phyloP scores from a whole-genome alignment of 2,329 filamentous ascomycete species.

The Diaporthe amygdali region DNA sequence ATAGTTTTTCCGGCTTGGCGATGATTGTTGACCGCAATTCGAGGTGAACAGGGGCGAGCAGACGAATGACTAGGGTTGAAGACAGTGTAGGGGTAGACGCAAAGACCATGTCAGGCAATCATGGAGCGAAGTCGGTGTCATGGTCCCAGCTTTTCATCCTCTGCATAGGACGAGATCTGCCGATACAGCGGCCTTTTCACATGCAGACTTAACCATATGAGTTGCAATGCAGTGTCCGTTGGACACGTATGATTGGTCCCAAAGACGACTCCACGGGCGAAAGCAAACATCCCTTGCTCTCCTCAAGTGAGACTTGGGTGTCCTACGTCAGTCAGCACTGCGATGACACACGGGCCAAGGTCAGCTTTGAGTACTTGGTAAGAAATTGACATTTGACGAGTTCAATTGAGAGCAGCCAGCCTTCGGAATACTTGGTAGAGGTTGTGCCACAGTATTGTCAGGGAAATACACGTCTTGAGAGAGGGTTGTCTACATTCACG shows the following conservation, averaged over 20 bases:
- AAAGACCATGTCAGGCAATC: neutral
- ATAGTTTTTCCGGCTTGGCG: conserved; percentile 15
- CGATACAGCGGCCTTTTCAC: neutral
- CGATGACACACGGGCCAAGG: neutral
- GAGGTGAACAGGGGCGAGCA: neutral
- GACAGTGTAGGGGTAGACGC: neutral
- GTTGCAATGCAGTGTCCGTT: no score
- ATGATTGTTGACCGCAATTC: conserved; percentile 2
- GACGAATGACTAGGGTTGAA: neutral
- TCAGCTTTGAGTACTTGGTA: no score
- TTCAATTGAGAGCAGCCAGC: no score
- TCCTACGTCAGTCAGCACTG: no score
- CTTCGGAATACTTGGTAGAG: neutral
- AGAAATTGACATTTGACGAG: no score
- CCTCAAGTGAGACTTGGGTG: no score
- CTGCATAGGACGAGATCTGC: neutral
- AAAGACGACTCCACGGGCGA: neutral
- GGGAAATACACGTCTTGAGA: neutral
- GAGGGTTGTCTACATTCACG: neutral
- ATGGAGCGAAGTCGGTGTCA: neutral
- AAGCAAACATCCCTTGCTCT: neutral
- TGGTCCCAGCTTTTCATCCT: neutral
- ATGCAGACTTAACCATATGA: neutral
- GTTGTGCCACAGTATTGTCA: neutral
- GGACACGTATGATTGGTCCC: neutral